A percentile compares a stretch with the other conserved stretches of the same genome.
These are phyloP conservation scores for Sergeia podlipaevii DNA, from an alignment of 208 protist species.

Conservation along the genomic window DNA sequence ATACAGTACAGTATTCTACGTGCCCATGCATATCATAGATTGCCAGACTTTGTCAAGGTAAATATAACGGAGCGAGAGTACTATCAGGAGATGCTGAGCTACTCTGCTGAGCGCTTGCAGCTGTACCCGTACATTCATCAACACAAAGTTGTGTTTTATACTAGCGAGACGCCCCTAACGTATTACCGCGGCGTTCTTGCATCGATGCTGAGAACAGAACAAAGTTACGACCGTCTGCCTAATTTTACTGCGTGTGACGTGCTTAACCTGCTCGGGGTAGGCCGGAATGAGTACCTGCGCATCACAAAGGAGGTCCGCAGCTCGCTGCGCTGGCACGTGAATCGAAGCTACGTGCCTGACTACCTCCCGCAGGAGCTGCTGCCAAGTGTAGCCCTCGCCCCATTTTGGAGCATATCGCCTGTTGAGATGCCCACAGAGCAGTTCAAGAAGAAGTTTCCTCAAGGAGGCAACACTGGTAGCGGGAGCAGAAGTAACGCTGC, in stretches of 20 bases:
- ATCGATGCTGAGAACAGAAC: conserved; percentile 68
- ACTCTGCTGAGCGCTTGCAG: conserved; percentile 45
- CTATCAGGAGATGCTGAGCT: conserved; percentile 63
- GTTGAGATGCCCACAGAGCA: conserved; percentile 26
- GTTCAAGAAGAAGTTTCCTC: conserved; percentile 10
- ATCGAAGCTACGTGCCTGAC: conserved; percentile 48
- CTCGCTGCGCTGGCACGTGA: conserved; percentile 83
- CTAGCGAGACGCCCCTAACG: conserved; percentile 55
- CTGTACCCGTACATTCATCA: conserved; percentile 79
- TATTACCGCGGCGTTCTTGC: conserved; percentile 77
- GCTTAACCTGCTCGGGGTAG: conserved; percentile 93
- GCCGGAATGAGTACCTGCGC: conserved; percentile 97
- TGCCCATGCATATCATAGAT: conserved; percentile 53
- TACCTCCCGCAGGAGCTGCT: conserved; percentile 59
- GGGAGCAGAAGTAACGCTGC: conserved; percentile 14
- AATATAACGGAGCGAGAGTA: conserved; percentile 58
- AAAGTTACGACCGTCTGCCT: conserved; percentile 94
- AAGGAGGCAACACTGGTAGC: conserved; percentile 5
- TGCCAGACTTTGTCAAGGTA: conserved; percentile 53
- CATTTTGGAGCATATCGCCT: conserved; percentile 50
- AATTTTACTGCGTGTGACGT: conserved; percentile 97
- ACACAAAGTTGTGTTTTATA: conserved; percentile 54
- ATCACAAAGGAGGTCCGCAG: conserved; percentile 93
- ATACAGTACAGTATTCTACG: conserved; percentile 46
- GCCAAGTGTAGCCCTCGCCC: conserved; percentile 31